Evolutionary conservation across 805 yeast species (phyloP).

Genomic region (Metschnikowia lachancei): DNA sequence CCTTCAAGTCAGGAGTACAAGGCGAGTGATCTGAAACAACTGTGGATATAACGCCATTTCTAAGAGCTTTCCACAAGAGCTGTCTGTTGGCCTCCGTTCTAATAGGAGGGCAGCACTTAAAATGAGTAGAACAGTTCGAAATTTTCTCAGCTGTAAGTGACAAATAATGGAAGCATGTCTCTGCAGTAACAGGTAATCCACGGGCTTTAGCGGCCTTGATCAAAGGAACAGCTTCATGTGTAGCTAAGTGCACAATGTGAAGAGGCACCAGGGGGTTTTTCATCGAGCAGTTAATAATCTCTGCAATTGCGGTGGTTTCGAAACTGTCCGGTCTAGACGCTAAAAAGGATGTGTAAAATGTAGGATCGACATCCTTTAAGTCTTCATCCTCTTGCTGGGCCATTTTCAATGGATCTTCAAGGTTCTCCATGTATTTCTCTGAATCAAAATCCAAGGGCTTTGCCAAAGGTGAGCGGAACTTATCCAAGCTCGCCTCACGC

Average conservation of each 20-base stretch:
- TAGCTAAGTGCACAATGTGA: slow-evolving; percentile 89
- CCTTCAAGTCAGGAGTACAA: slow-evolving; percentile 88
- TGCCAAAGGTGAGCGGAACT: slow-evolving; percentile 25
- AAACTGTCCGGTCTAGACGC: slow-evolving; percentile 86
- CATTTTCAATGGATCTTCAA: slow-evolving; percentile 37
- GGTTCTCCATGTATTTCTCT: slow-evolving; percentile 15
- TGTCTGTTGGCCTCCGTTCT: slow-evolving; percentile 69
- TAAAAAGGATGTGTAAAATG: slow-evolving; percentile 66
- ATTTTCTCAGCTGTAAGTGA: slow-evolving; percentile 75
- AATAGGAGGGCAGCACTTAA: slow-evolving; percentile 95
- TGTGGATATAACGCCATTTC: slow-evolving; percentile 63
- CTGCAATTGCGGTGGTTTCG: slow-evolving; percentile 80
- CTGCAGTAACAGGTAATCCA: slow-evolving; percentile 71
- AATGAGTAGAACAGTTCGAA: slow-evolving; percentile 74
- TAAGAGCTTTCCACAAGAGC: slow-evolving; percentile 75
- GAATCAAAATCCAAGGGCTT: slow-evolving; percentile 21
- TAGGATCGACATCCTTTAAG: slow-evolving; percentile 54
- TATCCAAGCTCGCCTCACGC: slow-evolving; percentile 12
- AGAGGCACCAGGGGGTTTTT: slow-evolving; percentile 60
- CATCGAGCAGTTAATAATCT: slow-evolving; percentile 62
- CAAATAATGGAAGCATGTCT: slow-evolving; percentile 92
- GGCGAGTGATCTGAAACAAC: slow-evolving; percentile 97
- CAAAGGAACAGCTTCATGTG: slow-evolving; percentile 77
- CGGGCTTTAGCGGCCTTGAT: slow-evolving; percentile 59
- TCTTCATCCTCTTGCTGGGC: slow-evolving; percentile 42